Base-by-base conservation (phyloP, 768 basidiomycete species). In the Suillus subluteus region DNA sequence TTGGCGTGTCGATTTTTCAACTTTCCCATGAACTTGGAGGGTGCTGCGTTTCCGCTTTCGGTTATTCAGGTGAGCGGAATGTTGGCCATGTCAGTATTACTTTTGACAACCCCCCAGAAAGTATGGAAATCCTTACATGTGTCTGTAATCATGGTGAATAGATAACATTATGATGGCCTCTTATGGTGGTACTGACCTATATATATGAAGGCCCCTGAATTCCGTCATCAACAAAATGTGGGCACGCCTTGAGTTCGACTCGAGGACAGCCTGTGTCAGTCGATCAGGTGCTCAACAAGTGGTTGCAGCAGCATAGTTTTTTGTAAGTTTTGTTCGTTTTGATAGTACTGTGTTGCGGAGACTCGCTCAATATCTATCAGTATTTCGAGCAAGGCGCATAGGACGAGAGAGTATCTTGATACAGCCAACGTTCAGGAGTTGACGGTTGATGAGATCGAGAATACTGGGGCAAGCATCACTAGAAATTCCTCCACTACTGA, bases 1-100 rank as follows among this genome's bases (percentile, higher is more conserved):
- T 81, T 66, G 84, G 84, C 9, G 82, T 86, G 3, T 82, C 81
- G 41, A 86, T 74, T 83, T 83, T 5, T 70, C 75, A 74, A 30
- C 69, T 79, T 50, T 62, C 72, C 58, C 72, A 81, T 41, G 35
- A 35, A 35, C 35, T 35, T 35, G 35, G 35, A 79, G 50, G 75
- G 69, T 13, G 81, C 79, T 23, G 81, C 74, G 61, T 70, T 83
- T 59, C 67, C 76, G 2, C 84, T 84, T 2, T 80, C 82, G 2
- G 80, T 82, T 46, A 84, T 85, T 72, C 84, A 86, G 79, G 83
- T 81, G 15, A 30, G 56, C 30, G 6, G 18, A 40, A 30, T 26
- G 9, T 48, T 23, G 6, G 23, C 35, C 35, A 5, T 32, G 2
- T 55, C 18, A 37, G 11, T n/a, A 9, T 40, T 61, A n/a, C 3